Base-by-base conservation (phyloP, 139 green algal species). In the Chlamydomonas asymmetrica region DNA sequence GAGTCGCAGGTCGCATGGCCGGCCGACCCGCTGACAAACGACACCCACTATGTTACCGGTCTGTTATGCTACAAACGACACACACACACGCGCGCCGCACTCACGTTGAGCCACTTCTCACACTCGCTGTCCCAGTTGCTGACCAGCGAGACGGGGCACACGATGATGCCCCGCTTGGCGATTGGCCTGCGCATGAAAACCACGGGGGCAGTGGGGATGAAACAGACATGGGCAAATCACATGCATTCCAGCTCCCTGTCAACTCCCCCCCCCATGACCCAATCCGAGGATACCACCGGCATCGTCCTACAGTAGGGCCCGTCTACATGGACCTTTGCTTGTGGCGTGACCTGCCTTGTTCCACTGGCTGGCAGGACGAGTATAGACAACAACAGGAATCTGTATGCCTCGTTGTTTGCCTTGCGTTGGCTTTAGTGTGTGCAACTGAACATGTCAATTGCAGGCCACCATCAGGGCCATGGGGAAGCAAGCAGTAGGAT, bases 41-140 rank as follows among this genome's bases (percentile, higher is more conserved):
- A 29, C 56, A 37, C 29, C 56, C 32, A 4, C 56, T 39, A 0
- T 4, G 1, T 23, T 35, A 25, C 34, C 38, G 22, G 22, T 35
- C 34, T 43, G 31, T 6, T 20, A 23, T 7, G 13, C 37, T 9
- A 10, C 7, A 8, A 18, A 25, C 48, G 50, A 20, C 1, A 18
- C 50, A 25, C 34, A n/a, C 31, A 1, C 32, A 23, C 45, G 22
- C 35, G 20, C 50, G 25, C 29, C 61, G 18, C 45, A 13, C 68
- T 3, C 63, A 86, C 82, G 84, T 94, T 91, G 39, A 99, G 91
- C 94, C 95, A 99, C 75, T 99, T 99, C 40, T 59, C 64, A 71
- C 92, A 96, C 84, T 99, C 97, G 45, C 68, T 86, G 75, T 98
- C 97, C 97, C 97, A 99, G 82, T 99, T 99, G 83, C 79, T 88